Evolutionary conservation across 2,329 filamentous ascomycete genomes (phyloP), one percentile per base, ranked within the genome.

Genomic region (Aspergillus sp.): DNA sequence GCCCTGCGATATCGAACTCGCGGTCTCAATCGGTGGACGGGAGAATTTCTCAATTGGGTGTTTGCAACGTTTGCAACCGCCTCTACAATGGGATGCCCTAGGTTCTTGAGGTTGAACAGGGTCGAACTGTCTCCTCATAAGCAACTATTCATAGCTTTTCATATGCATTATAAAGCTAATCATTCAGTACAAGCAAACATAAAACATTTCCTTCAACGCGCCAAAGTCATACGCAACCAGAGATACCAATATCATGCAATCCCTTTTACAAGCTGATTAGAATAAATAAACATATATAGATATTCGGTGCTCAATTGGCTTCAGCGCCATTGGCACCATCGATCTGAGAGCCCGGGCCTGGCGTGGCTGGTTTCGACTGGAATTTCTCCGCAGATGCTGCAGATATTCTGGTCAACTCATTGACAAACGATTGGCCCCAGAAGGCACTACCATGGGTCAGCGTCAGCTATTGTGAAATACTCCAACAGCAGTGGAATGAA

Each of bases 391-490:
- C 61, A 5, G 66, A 63, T 37, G 63, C 62, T 2, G 57, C 70
- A 15, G 78, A 80, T 55, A 83, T 81, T 51, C 77, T 74, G 6
- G 72, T 81, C 54, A 97, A 78, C 69, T 96, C 91, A 10, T 81
- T 81, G 44, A 96, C 90, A 65, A 97, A 97, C 56, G 86, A 90
- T 66, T 90, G 82, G 22, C 91, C 91, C 91, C 91, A 97, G 85
- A 93, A 96, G 7, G 90, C 87, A 66, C 88, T 83, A 51, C 7
- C 44, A 19, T 41, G 43, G 44, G 54, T 68, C 58, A 64, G 58
- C 49, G 54, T 68, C 58, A 64, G 58, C 49, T 15, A 39, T 22
- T 20, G 15, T 20, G 37, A 10, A 13, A 37, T 17, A 4, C 25
- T 30, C 12, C 25, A 30, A 30, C 10, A 30, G 19, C 4, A 19